Evolutionary conservation across 441 rosid species (phyloP).

Genomic region (Populus hybrid): DNA sequence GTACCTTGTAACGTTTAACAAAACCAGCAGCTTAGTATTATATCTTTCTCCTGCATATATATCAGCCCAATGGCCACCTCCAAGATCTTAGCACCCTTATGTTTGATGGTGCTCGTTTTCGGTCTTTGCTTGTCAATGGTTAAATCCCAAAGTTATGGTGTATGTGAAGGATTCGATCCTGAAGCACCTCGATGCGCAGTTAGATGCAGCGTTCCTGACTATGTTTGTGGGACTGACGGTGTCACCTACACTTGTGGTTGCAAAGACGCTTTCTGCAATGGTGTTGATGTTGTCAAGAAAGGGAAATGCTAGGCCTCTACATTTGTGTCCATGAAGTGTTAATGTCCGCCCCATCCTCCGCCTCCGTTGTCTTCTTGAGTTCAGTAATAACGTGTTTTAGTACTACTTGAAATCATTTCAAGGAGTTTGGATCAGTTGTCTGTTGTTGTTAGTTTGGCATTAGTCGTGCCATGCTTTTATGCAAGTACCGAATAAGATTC

Average conservation of each 20-base stretch:
- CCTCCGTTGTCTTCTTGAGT: too few species aligned
- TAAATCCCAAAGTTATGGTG: background rate
- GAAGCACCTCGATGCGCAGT: background rate
- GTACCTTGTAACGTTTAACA: background rate
- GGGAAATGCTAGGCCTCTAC: conserved; percentile 27
- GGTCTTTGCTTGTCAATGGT: background rate
- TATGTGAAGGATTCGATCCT: background rate
- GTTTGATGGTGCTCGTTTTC: background rate
- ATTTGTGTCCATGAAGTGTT: too few species aligned
- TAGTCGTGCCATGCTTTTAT: too few species aligned
- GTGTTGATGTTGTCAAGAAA: conserved; percentile 52
- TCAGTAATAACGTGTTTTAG: too few species aligned
- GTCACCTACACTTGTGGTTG: conserved; percentile 80
- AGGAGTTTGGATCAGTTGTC: too few species aligned
- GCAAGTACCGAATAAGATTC: too few species aligned
- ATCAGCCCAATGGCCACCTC: background rate
- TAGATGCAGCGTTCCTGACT: conserved; percentile 26
- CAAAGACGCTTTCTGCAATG: conserved; percentile 56
- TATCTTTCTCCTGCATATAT: background rate
- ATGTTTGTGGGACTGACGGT: conserved; percentile 64
- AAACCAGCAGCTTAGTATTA: background rate
- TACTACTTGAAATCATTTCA: too few species aligned
- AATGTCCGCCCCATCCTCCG: too few species aligned
- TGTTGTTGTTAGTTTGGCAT: too few species aligned
- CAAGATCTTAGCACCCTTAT: background rate